Evolutionary conservation across 441 rosid genomes (phyloP).

Genomic region (Arabidopsis hybrid): DNA sequence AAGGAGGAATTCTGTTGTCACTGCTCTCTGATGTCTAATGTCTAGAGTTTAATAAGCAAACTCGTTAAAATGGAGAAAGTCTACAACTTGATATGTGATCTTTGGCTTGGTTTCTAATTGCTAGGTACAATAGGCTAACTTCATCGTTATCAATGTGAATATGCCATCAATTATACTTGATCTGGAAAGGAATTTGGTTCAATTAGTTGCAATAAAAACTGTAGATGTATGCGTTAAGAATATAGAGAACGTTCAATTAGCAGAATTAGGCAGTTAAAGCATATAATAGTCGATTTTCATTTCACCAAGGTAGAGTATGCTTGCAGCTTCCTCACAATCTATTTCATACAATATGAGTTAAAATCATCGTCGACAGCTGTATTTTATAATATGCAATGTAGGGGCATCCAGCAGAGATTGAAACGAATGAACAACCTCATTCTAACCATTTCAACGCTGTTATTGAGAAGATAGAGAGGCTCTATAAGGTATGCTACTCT

Average conservation of each 20-base stretch:
- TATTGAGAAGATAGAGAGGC: constrained; percentile 99
- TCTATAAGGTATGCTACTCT: constrained; percentile 73
- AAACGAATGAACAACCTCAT: constrained; percentile 64
- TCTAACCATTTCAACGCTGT: constrained; percentile 91
- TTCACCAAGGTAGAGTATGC: not conserved
- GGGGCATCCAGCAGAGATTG: constrained; percentile 65
- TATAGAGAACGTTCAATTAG: not conserved
- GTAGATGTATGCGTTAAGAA: constrained; percentile 17
- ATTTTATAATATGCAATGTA: constrained; percentile 41
- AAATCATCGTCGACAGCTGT: not conserved
- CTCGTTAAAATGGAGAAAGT: not conserved
- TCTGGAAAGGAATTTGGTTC: constrained; percentile 5
- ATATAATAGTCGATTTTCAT: not conserved
- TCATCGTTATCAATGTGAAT: not conserved
- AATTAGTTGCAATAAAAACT: constrained; percentile 4
- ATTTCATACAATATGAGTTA: constrained; percentile 5
- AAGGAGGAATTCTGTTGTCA: constrained; percentile 2
- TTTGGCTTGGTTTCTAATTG: constrained; percentile 1
- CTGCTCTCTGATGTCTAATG: not conserved
- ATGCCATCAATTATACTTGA: constrained; percentile 19
- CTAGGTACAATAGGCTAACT: constrained; percentile 8
- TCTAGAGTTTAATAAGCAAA: constrained; percentile 4
- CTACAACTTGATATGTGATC: not conserved
- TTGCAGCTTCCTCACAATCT: constrained; percentile 4
- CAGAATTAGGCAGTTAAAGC: constrained; percentile 13